Base-by-base conservation (phyloP, 805 yeast species). In the Saturnispora halmiae region DNA sequence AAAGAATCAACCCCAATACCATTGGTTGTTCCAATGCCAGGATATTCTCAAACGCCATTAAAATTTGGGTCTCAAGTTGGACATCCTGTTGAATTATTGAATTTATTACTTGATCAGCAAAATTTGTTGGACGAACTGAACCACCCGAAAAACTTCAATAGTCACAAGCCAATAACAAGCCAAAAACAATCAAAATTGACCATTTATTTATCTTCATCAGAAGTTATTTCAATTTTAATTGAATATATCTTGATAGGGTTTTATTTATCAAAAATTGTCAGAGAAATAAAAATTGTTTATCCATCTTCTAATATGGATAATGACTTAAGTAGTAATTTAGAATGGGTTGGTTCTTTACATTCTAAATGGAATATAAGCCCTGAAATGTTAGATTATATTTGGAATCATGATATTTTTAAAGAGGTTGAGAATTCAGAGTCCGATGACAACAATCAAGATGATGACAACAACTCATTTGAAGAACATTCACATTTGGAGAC, bases 41-140 rank as follows among this genome's bases (percentile, higher is more conserved):
- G 28, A n/a, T n/a, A 31, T 18, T 7, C 26, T 10, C 9, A 22
- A 7, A 10, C 10, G 6, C 26, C 26, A 7, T 7, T 22, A 7
- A 15, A 21, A 31, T 38, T 31, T 13, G 37, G 37, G 3, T 39
- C 42, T 14, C 37, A 32, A 13, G 15, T 15, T 15, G 35, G 42
- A 6, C 42, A 39, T 21, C 42, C 41, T 7, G 44, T 58, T 4
- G 37, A 47, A 4, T 40, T 63, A 2, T 54, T 61, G 42, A 61
- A 63, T 43, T 58, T 54, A 38, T 45, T 63, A 28, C 35, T 63
- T 21, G 65, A 60, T 44, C 66, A 62, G 42, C 63, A 60, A 16
- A 61, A 60, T 44, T 49, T 63, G 29, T 42, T 60, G 11, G 63
- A 61, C 35, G 67, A 63, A 44, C 52, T 63, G 13, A 61, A 55